These are phyloP conservation scores for Colletotrichum sp. DNA, from an alignment of 2,329 filamentous ascomycete species.

Conservation along the genomic window DNA sequence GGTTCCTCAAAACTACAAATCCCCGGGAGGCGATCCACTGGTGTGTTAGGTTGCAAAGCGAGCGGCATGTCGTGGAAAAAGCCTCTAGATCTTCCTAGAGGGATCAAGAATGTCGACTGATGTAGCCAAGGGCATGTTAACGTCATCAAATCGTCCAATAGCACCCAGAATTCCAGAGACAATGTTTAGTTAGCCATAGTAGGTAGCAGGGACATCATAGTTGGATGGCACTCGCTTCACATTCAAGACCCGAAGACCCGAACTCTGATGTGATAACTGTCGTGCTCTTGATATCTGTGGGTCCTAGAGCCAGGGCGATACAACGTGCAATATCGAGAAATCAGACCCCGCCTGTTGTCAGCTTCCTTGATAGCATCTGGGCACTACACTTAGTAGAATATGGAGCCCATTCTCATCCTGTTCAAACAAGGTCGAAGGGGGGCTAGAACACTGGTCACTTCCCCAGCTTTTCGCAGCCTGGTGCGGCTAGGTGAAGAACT, in stretches of 20 bases:
- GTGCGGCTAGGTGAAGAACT: background rate
- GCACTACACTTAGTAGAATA: background rate
- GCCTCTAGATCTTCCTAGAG: background rate
- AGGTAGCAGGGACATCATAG: background rate
- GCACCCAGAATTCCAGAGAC: background rate
- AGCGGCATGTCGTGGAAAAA: constrained; percentile 49
- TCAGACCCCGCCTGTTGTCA: background rate
- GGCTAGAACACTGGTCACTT: background rate
- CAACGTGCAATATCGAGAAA: background rate
- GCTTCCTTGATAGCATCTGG: background rate
- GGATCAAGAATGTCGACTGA: background rate
- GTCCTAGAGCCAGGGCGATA: background rate
- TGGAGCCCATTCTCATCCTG: constrained; percentile 56
- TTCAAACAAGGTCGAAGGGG: background rate
- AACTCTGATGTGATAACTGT: background rate
- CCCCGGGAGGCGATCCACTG: constrained; percentile 21
- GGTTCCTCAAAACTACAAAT: constrained; percentile 40
- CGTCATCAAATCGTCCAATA: background rate
- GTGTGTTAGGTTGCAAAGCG: constrained; percentile 40
- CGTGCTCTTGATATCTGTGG: background rate
- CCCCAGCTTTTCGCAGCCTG: background rate
- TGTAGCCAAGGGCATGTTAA: background rate
- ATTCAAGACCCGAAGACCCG: background rate
- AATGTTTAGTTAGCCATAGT: background rate
- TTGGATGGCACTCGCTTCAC: background rate